Base-by-base conservation (phyloP, 2,329 filamentous ascomycete species). In the Metarhizium humberi region DNA sequence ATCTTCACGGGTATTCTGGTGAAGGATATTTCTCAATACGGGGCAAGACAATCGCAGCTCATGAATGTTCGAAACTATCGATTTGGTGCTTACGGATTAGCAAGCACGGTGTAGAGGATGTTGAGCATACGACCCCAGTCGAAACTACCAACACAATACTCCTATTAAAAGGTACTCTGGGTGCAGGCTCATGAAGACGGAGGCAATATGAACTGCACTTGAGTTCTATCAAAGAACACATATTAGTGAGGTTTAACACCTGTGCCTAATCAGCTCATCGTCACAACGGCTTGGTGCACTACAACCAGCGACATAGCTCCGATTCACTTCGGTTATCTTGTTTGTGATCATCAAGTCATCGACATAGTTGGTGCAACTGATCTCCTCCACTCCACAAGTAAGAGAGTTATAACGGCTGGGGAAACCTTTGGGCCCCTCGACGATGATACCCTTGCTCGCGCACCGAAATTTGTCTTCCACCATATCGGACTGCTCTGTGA, bases 401-500 rank as follows among this genome's bases (percentile, higher is more conserved):
- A 63, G 20, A 29, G 0, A 25, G 50, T 60, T 6, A 11, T 66
- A 11, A 2, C 58, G 14, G 13, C 4, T 0, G 47, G 60, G n/a
- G 55, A 57, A 6, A 6, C 7, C 6, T 56, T 60, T 45, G 42
- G 52, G 11, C 59, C 62, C 8, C 45, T 67, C 3, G 54, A 60
- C 8, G 52, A 61, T 2, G 60, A 65, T 1, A n/a, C 57, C 1
- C 40, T 68, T 1, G 51, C 58, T 14, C 59, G 57, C 2, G 65
- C 68, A 1, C 62, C 63, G 3, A 60, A 69, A 3, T 65, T 69
- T 11, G 52, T 56, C 16, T 65, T 71, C 32, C 69, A 71, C 48
- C 67, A 71, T 49, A 66, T 72, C 14, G 67, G 68, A 10, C 51
- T 67, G 18, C 66, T 60, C 2, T 40, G 51, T 11, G 66, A 72